phyloP scores from a whole-genome alignment of 352 stramenopile genomes.

The Pythium aristosporum region DNA sequence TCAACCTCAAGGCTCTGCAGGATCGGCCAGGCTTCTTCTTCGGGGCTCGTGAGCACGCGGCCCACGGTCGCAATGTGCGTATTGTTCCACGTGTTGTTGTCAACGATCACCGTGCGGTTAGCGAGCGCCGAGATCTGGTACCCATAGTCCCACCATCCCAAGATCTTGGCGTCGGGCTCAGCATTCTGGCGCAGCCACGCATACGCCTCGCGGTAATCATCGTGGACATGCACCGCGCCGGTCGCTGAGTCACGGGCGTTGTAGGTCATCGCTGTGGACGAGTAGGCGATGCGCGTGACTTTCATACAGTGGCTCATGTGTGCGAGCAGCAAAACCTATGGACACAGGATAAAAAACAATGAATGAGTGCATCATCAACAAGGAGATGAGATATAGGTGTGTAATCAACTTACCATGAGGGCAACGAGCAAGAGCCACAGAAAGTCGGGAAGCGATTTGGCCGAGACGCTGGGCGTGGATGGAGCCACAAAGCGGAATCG shows the following conservation, averaged over 20 bases:
- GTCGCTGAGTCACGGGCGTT: conserved; percentile 57
- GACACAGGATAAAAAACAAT: conserved; percentile 7
- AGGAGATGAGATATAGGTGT: background rate
- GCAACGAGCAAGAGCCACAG: conserved; percentile 50
- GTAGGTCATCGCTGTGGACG: conserved; percentile 76
- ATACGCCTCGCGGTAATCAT: conserved; percentile 86
- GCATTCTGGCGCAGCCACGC: conserved; percentile 80
- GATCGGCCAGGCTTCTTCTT: conserved; percentile 72
- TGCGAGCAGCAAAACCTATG: conserved; percentile 63
- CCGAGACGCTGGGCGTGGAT: background rate
- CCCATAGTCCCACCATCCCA: conserved; percentile 88
- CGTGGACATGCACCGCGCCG: conserved; percentile 40
- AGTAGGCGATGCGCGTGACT: conserved; percentile 73
- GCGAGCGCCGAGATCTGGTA: conserved; percentile 83
- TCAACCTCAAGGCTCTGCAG: conserved; percentile 75
- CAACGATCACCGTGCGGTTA: conserved; percentile 87
- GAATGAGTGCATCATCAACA: background rate
- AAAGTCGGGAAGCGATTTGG: conserved; percentile 10
- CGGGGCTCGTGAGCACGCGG: conserved; percentile 64
- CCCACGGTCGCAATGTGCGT: conserved; percentile 95
- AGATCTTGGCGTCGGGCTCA: conserved; percentile 56
- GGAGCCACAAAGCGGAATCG: background rate
- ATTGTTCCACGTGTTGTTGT: conserved; percentile 98
- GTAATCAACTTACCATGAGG: conserved; percentile 40
- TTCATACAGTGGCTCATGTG: conserved; percentile 61